These are phyloP conservation scores for Porphyrellus cyaneotinctus DNA, from an alignment of 768 basidiomycete genomes.

Conservation along the genomic window DNA sequence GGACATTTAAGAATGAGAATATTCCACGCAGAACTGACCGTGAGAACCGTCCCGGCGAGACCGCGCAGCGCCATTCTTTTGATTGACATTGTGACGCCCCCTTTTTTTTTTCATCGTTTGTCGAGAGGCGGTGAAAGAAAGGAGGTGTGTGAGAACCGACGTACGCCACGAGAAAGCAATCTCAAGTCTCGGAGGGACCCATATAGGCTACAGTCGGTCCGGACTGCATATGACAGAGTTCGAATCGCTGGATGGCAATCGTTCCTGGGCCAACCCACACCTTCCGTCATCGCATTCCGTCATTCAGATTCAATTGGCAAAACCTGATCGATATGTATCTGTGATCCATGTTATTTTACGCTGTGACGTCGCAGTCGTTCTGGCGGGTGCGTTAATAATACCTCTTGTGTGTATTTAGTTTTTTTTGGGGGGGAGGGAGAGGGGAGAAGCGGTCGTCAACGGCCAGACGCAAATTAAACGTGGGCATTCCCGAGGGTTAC, in stretches of 20 bases:
- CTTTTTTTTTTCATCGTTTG: neutral
- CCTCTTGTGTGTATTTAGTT: too few relatives aligned
- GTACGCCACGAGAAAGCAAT: neutral
- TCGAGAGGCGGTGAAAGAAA: neutral
- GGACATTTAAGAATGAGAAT: slow-evolving; percentile 7
- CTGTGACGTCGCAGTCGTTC: too few relatives aligned
- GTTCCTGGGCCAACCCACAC: slow-evolving; percentile 8
- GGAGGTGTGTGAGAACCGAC: neutral
- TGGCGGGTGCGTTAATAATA: slow-evolving; percentile 14
- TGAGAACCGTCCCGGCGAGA: slow-evolving; percentile 13
- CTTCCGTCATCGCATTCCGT: slow-evolving; percentile 19
- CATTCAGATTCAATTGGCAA: slow-evolving; percentile 7
- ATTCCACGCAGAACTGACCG: slow-evolving; percentile 14
- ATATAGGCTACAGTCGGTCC: slow-evolving; percentile 8
- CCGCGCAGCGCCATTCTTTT: neutral
- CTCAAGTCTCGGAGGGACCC: neutral
- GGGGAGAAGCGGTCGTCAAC: slow-evolving; percentile 2
- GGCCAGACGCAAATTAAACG: neutral
- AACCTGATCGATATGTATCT: slow-evolving; percentile 9
- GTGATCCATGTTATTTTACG: neutral
- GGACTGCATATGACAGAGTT: neutral
- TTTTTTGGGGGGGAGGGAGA: neutral
- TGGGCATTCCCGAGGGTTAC: slow-evolving; percentile 7
- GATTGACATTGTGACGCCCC: slow-evolving; percentile 3
- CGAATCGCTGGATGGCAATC: neutral